A percentile compares a stretch with the other conserved stretches of the same genome.
phyloP scores from a whole-genome alignment of 169 alveolate species.

The Cryptosporidium sp. region DNA sequence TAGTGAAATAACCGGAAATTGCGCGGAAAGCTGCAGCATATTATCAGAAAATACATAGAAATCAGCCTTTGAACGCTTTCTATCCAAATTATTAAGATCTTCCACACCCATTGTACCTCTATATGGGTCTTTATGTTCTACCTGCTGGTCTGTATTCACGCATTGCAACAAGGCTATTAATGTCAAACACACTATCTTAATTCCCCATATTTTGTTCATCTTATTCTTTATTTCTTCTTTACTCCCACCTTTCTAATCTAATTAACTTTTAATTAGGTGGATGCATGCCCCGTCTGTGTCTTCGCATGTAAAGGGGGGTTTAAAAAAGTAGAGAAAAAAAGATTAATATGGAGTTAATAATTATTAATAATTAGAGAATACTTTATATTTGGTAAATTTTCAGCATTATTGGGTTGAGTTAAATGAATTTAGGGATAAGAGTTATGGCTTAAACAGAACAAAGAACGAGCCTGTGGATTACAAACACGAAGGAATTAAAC shows the following conservation, averaged over 20 bases:
- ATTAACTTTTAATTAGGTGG: slow-evolving; percentile 28
- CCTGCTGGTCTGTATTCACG: background rate
- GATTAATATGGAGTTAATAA: background rate
- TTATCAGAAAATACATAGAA: slow-evolving; percentile 50
- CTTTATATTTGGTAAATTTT: background rate
- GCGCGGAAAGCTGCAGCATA: slow-evolving; percentile 58
- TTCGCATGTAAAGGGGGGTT: slow-evolving; percentile 7
- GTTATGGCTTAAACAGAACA: no score
- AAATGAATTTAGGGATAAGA: background rate
- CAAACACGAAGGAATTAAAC: no score
- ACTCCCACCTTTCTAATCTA: slow-evolving; percentile 8
- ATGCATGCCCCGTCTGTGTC: slow-evolving; percentile 70
- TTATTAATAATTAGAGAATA: no score
- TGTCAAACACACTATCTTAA: background rate
- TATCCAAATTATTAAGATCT: slow-evolving; percentile 45
- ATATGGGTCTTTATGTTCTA: background rate
- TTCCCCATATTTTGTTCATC: slow-evolving; percentile 51
- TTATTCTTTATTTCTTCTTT: slow-evolving; percentile 6
- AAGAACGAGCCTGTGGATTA: background rate
- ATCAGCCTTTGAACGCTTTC: slow-evolving; percentile 35
- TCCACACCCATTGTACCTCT: slow-evolving; percentile 9
- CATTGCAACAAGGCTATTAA: background rate
- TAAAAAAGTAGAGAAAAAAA: background rate
- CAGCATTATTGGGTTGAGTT: no score
- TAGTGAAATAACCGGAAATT: slow-evolving; percentile 37